phyloP scores from a whole-genome alignment of 2,329 filamentous ascomycete genomes.

The Fusarium cicatricum region DNA sequence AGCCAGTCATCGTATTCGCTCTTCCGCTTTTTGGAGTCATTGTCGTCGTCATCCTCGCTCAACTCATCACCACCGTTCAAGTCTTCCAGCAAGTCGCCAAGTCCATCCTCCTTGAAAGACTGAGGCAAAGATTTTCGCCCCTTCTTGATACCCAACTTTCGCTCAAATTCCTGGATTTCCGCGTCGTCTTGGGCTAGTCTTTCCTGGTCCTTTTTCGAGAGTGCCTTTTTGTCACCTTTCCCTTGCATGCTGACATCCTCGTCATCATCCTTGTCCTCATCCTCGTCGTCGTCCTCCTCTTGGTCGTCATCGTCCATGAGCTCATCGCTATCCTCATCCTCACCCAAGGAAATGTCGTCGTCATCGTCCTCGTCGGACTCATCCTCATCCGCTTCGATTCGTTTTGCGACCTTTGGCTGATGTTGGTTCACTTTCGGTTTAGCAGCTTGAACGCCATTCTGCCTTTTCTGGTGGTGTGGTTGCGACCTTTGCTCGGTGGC shows the following conservation, averaged over 20 bases:
- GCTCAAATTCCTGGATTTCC: constrained; percentile 88
- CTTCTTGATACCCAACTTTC: constrained; percentile 82
- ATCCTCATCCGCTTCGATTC: constrained; percentile 28
- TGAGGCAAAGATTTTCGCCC: constrained; percentile 77
- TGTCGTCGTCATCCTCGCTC: constrained; percentile 51
- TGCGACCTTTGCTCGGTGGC: constrained; percentile 17
- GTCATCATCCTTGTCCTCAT: constrained; percentile 38
- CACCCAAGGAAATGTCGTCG: not conserved
- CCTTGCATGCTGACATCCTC: constrained; percentile 29
- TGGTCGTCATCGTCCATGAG: constrained; percentile 20
- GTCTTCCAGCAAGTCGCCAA: constrained; percentile 80
- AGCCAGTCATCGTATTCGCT: constrained; percentile 68
- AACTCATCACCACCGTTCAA: constrained; percentile 53
- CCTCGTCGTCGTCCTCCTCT: constrained; percentile 42
- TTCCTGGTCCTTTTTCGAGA: constrained; percentile 51
- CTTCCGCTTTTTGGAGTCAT: constrained; percentile 68
- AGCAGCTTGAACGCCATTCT: not conserved
- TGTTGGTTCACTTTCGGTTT: constrained; percentile 4
- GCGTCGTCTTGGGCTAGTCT: constrained; percentile 81
- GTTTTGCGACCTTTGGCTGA: constrained; percentile 6
- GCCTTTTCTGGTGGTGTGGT: constrained; percentile 12
- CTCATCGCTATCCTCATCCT: constrained; percentile 7
- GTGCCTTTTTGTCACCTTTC: constrained; percentile 39
- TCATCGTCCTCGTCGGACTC: constrained; percentile 30
- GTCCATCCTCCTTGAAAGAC: constrained; percentile 80